Percentiles rank a stretch among this genome's conserved stretches.
These are phyloP conservation scores for Phaseolus coccineus DNA, from an alignment of 331 rosid genomes.

Conservation along the genomic window DNA sequence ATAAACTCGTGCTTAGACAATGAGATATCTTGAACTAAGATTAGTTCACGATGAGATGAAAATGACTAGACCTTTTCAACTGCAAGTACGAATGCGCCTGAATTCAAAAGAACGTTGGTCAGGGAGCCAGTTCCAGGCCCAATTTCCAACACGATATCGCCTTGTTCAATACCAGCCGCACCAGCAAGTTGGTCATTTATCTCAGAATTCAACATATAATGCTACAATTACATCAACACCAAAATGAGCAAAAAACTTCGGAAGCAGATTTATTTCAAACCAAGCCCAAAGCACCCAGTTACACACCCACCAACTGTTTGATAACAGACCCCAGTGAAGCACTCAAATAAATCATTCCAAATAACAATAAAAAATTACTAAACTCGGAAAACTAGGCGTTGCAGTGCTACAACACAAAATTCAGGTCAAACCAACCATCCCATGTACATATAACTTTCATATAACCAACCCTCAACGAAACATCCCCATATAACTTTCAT, in stretches of 20 bases:
- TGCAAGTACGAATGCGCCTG: constrained; percentile 85
- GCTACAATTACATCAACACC: constrained; percentile 59
- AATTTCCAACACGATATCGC: constrained; percentile 86
- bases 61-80: constrained; percentile 77
- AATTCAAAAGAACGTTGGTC: constrained; percentile 70
- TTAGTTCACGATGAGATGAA: constrained; percentile 27
- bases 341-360: neutral
- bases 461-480: neutral
- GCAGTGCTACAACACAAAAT: neutral
- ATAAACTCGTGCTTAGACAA: constrained; percentile 15
- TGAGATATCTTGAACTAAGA: neutral
- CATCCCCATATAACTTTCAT: neutral
- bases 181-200: constrained; percentile 75
- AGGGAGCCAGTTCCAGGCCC: constrained; percentile 97
- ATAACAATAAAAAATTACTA: neutral
- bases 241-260: neutral
- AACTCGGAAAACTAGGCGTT: neutral
- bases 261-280: constrained; percentile 23
- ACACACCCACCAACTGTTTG: neutral
- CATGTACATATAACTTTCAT: neutral
- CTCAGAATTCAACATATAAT: constrained; percentile 86
- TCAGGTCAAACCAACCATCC: constrained; percentile 30
- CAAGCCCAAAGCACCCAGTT: constrained; percentile 15
- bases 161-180: constrained; percentile 70
- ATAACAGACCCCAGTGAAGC: neutral